phyloP scores from a whole-genome alignment of 2,329 filamentous ascomycete species.

The Fonsecaea monophora region DNA sequence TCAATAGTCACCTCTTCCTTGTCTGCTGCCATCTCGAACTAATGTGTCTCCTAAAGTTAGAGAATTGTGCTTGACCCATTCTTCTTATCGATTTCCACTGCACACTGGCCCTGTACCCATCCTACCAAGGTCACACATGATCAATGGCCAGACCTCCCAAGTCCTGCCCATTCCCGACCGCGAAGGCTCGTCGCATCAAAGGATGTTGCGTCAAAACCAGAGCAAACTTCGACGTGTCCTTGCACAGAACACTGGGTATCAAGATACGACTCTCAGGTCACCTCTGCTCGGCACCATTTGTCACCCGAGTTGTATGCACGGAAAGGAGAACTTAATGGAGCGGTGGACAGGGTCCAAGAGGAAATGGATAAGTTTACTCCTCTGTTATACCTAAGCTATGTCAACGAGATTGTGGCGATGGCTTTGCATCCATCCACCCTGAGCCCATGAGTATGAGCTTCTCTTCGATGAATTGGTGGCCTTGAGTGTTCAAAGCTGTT shows the following conservation, averaged over 20 bases:
- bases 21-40: background rate
- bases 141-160: background rate
- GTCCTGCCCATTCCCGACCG: conserved; percentile 5
- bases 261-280: background rate
- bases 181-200: conserved; percentile 13
- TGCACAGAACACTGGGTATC: background rate
- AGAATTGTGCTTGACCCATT: background rate
- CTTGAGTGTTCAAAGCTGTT: background rate
- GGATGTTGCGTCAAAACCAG: background rate
- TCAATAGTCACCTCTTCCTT: background rate
- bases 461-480: background rate
- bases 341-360: background rate
- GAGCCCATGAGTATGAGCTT: background rate
- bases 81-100: background rate
- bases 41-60: background rate
- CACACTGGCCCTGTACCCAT: background rate
- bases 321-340: background rate
- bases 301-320: background rate
- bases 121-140: background rate
- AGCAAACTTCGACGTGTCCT: background rate
- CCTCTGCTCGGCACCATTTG: background rate
- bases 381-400: background rate
- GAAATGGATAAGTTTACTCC: background rate
- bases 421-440: background rate
- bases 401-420: background rate